Evolutionary conservation across 2,329 filamentous ascomycete genomes (phyloP), one percentile per base, ranked within the genome.

Genomic region (Phialocephala sp.): DNA sequence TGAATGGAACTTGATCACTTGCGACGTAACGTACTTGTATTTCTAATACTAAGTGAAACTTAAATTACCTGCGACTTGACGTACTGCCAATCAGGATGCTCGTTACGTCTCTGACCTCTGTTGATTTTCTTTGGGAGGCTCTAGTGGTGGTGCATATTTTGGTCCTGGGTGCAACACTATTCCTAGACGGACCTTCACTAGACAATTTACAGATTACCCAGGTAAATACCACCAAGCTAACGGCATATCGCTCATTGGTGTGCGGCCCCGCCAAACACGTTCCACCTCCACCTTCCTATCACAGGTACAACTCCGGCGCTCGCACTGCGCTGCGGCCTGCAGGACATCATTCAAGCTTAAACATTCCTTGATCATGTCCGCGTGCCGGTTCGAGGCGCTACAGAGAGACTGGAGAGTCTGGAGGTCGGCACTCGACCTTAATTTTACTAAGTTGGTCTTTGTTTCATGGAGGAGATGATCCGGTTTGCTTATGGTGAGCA

Each of bases 401-500:
- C 59, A 47, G 35, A 20, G 59, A 32, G 14, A 50, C 4, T 60
- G 14, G 12, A n/a, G 41, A 9, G 20, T 27, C 15, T 37, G 45
- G 18, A 36, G 22, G 6, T 59, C 62, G 64, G 64, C 54, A 65
- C 27, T 68, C 56, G 50, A 62, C 43, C 52, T 60, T 37, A 45
- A 62, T 24, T 63, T 47, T 50, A 58, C 32, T 54, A 39, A 54
- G 37, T 43, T 60, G 41, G 43, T 35, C 52, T 18, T 35, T 45
- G 68, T 70, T 70, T 70, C 68, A 64, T 47, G 36, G 55, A 37
- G 41, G 22, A 15, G 58, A 64, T 62, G 60, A 59, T 60, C 60
- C 37, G 56, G 55, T 59, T 22, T 50, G 47, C 60, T 58, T 56
- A 24, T 45, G n/a, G 39, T 43, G n/a, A 62, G 41, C 39, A 39